Conservation (phyloP, 2,329 filamentous ascomycete genomes). For the Venturia asperata region DNA sequence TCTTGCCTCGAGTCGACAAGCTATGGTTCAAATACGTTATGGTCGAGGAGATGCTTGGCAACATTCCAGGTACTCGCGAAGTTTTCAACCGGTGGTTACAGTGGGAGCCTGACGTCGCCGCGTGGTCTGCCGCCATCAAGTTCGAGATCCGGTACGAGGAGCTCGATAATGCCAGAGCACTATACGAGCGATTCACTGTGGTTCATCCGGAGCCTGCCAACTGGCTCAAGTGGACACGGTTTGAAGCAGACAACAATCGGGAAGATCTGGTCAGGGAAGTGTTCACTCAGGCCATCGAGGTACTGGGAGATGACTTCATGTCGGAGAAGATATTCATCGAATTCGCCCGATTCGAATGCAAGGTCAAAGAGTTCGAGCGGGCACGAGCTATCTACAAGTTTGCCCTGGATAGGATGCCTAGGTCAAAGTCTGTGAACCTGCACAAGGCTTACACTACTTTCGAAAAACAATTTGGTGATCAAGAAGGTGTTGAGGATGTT, state of each 20-base stretch:
- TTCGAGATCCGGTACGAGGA: conserved; percentile 93
- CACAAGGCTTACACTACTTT: conserved; percentile 96
- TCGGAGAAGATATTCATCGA: conserved; percentile 94
- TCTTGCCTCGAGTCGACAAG: conserved; percentile 86
- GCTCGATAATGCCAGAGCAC: conserved; percentile 78
- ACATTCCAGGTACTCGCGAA: conserved; percentile 83
- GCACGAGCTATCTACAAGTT: conserved; percentile 95
- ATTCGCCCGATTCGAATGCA: conserved; percentile 86
- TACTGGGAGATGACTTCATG: conserved; percentile 87
- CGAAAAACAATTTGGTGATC: conserved; percentile 95
- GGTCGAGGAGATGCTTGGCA: conserved; percentile 96
- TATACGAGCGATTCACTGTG: conserved; percentile 83
- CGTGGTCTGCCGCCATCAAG: conserved; percentile 95
- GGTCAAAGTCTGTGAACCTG: conserved; percentile 74
- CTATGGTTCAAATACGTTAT: conserved; percentile 99
- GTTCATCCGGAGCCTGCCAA: conserved; percentile 92
- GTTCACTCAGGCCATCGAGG: conserved; percentile 80
- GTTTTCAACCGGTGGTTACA: conserved; percentile 98
- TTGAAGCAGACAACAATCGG: conserved; percentile 92
- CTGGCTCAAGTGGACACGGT: conserved; percentile 98
- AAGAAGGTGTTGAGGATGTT: conserved; percentile 89
- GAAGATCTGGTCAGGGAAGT: conserved; percentile 88
- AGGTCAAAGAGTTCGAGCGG: conserved; percentile 90
- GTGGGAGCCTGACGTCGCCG: conserved; percentile 94
- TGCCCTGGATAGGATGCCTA: conserved; percentile 81